These are phyloP conservation scores for Pneumocystis oryctolagi DNA, from an alignment of 1,139 yeast genomes.

Conservation along the genomic window DNA sequence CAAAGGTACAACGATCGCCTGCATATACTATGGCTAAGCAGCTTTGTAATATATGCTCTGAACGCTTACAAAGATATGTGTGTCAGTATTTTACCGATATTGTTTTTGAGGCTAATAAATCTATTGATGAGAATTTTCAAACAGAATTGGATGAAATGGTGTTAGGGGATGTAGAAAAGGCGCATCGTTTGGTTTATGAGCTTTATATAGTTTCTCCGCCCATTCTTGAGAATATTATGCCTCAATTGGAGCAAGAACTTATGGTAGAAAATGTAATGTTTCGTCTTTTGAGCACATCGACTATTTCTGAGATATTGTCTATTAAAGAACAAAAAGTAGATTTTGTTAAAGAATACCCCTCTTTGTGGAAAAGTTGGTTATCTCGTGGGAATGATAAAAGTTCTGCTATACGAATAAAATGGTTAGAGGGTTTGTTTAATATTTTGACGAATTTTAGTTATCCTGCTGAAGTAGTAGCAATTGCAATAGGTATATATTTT, in stretches of 20 bases:
- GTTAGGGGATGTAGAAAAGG: constrained; percentile 36
- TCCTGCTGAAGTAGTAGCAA: neutral
- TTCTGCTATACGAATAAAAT: constrained; percentile 45
- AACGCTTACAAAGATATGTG: constrained; percentile 60
- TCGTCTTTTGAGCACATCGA: constrained; percentile 54
- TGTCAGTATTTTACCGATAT: constrained; percentile 73
- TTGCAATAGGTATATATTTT: neutral
- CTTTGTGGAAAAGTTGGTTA: constrained; percentile 58
- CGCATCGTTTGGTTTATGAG: constrained; percentile 50
- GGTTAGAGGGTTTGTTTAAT: constrained; percentile 46
- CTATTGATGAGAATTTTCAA: constrained; percentile 21
- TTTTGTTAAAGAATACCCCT: constrained; percentile 44
- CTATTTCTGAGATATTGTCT: constrained; percentile 55
- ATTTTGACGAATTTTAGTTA: neutral
- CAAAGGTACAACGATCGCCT: constrained; percentile 27
- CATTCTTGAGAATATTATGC: constrained; percentile 55
- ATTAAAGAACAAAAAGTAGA: constrained; percentile 34
- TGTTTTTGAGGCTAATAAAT: constrained; percentile 25
- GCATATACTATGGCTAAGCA: constrained; percentile 54
- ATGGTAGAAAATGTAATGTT: constrained; percentile 48
- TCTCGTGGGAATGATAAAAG: constrained; percentile 60
- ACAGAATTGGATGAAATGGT: constrained; percentile 20
- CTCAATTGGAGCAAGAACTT: constrained; percentile 66
- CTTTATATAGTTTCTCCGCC: constrained; percentile 74
- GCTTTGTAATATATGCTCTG: constrained; percentile 57